Conservation (phyloP, 2,329 filamentous ascomycete species). For the Ceratocystiopsis sp. region DNA sequence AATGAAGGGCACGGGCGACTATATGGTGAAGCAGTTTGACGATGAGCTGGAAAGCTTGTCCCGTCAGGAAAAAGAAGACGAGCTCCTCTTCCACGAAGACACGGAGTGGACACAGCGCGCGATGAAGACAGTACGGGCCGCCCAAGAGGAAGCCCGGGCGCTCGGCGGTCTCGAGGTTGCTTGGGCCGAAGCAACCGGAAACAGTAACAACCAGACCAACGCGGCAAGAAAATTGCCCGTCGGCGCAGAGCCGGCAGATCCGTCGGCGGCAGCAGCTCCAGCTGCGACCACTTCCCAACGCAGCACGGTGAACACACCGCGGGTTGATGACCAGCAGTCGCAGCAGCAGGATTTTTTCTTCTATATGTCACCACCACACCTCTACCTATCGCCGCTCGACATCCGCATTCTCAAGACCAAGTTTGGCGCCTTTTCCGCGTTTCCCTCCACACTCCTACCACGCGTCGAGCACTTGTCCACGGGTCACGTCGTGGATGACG, state of each 20-base stretch:
- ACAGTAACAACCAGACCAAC: background rate
- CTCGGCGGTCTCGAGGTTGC: constrained; percentile 19
- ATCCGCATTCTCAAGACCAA: constrained; percentile 84
- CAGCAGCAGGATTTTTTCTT: constrained; percentile 52
- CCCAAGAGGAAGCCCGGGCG: constrained; percentile 53
- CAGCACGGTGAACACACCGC: background rate
- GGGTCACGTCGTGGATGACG: constrained; percentile 75
- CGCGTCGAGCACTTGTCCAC: constrained; percentile 80
- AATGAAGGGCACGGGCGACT: constrained; percentile 84
- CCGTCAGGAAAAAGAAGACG: constrained; percentile 71
- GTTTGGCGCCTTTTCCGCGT: constrained; percentile 65
- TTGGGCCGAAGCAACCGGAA: constrained; percentile 1
- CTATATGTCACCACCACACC: constrained; percentile 72
- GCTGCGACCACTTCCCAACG: too few relatives aligned
- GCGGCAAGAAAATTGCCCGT: background rate
- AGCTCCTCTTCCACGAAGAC: constrained; percentile 79
- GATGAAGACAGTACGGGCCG: constrained; percentile 52
- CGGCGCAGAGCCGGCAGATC: constrained; percentile 1
- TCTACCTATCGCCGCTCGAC: constrained; percentile 79
- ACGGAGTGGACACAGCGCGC: constrained; percentile 86
- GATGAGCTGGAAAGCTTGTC: constrained; percentile 59
- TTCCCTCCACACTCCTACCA: constrained; percentile 73
- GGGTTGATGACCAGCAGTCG: constrained; percentile 1
- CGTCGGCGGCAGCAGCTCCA: background rate
- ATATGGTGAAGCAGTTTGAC: constrained; percentile 70